Percentiles rank a stretch among this genome's conserved stretches.
Conservation (phyloP, 129 eudicot genomes). For the Flaveria bidentis region DNA sequence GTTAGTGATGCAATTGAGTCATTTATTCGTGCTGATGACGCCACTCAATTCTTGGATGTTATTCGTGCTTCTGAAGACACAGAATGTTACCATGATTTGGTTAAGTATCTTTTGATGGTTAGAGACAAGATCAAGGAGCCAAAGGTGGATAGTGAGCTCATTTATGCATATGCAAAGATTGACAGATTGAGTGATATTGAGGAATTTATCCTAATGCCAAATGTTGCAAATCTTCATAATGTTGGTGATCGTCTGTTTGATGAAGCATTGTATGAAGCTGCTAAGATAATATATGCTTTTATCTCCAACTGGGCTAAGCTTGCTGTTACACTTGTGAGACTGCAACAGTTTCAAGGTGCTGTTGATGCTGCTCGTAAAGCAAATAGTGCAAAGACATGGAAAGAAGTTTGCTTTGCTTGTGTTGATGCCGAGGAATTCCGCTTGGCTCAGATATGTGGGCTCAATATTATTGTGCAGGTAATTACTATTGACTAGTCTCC, state of each 20-base stretch:
- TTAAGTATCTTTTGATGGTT: slow-evolving; percentile 88
- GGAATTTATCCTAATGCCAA: slow-evolving; percentile 96
- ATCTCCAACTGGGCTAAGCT: slow-evolving; percentile 98
- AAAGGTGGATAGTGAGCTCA: slow-evolving; percentile 92
- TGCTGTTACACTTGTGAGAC: slow-evolving; percentile 83
- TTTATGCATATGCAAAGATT: slow-evolving; percentile 93
- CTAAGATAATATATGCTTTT: slow-evolving; percentile 90
- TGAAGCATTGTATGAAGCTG: slow-evolving; percentile 94
- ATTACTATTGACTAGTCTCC: neutral
- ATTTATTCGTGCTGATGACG: slow-evolving; percentile 94
- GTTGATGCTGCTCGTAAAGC: slow-evolving; percentile 99
- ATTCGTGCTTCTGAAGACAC: slow-evolving; percentile 86
- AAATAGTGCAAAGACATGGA: slow-evolving; percentile 97
- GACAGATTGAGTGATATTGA: slow-evolving; percentile 86
- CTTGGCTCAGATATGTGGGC: slow-evolving; percentile 98
- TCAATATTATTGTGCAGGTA: slow-evolving; percentile 91
- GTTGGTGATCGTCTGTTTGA: slow-evolving; percentile 97
- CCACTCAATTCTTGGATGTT: slow-evolving; percentile 93
- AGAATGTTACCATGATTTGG: slow-evolving; percentile 86
- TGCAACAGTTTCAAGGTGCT: slow-evolving; percentile 95
- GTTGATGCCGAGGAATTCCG: slow-evolving; percentile 99
- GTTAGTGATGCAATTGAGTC: slow-evolving; percentile 99
- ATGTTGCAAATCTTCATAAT: slow-evolving; percentile 90
- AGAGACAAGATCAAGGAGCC: slow-evolving; percentile 95
- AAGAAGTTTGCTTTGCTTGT: slow-evolving; percentile 99